A percentile compares a stretch with the other conserved stretches of the same genome.
phyloP scores from a whole-genome alignment of 1,284 basidiomycete species.

The Sutorius eximius region DNA sequence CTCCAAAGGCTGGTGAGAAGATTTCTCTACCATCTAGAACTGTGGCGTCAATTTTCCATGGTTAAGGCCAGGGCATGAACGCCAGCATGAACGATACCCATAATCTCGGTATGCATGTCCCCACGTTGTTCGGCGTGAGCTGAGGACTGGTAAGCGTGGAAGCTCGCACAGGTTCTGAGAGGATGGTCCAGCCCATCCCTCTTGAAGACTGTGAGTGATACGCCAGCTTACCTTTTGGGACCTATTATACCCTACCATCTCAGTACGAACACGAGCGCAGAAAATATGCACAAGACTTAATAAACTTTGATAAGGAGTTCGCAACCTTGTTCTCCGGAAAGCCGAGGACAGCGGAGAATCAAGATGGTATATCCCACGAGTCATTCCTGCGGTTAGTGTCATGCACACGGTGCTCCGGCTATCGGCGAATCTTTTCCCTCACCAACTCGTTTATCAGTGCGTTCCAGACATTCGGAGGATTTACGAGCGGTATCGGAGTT shows the following conservation, averaged over 20 bases:
- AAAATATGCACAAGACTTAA: slow-evolving; percentile 78
- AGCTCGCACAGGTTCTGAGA: slow-evolving; percentile 69
- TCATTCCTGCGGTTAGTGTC: slow-evolving; percentile 56
- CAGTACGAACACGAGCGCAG: slow-evolving; percentile 74
- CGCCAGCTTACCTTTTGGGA: background rate
- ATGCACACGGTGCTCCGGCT: background rate
- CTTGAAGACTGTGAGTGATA: slow-evolving; percentile 63
- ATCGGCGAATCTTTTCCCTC: background rate
- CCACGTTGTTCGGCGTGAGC: background rate
- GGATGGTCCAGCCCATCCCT: slow-evolving; percentile 67
- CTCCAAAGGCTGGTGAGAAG: slow-evolving; percentile 64
- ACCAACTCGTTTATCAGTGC: slow-evolving; percentile 37
- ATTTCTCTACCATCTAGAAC: background rate
- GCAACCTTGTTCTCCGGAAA: slow-evolving; percentile 77
- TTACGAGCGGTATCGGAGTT: slow-evolving; percentile 66
- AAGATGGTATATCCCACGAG: slow-evolving; percentile 65
- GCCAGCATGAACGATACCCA: slow-evolving; percentile 83
- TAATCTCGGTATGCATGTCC: slow-evolving; percentile 54
- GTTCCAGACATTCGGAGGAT: slow-evolving; percentile 58
- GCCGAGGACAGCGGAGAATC: slow-evolving; percentile 54
- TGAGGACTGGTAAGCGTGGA: slow-evolving; percentile 57
- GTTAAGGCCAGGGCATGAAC: slow-evolving; percentile 60
- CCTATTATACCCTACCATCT: background rate
- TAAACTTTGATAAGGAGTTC: slow-evolving; percentile 77
- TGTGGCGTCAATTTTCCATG: background rate